A percentile compares a stretch with the other conserved stretches of the same genome.
These are phyloP conservation scores for Sporothrix variecibatus DNA, from an alignment of 2,329 filamentous ascomycete genomes.

Conservation along the genomic window DNA sequence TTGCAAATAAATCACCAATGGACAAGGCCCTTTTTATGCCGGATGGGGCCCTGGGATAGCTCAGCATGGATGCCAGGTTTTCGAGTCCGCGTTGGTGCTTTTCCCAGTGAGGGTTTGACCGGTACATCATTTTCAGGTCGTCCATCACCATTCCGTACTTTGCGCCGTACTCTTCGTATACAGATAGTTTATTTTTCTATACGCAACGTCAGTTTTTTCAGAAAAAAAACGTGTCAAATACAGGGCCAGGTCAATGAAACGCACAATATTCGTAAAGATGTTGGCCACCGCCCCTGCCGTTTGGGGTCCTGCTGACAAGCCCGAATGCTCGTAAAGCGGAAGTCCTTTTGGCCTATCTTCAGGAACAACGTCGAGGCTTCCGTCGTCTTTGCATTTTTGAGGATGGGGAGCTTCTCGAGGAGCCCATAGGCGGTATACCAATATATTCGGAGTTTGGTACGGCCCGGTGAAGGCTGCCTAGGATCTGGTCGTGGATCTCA, in stretches of 20 bases:
- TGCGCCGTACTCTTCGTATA: constrained; percentile 89
- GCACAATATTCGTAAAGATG: constrained; percentile 21
- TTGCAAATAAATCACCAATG: constrained; percentile 84
- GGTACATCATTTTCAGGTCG: constrained; percentile 70
- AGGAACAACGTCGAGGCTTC: constrained; percentile 52
- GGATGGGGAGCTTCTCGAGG: constrained; percentile 29
- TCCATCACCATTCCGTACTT: constrained; percentile 85
- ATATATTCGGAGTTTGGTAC: constrained; percentile 69
- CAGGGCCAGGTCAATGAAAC: not conserved
- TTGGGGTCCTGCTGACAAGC: constrained; percentile 37
- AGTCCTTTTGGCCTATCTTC: constrained; percentile 47
- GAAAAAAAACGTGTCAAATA: not conserved
- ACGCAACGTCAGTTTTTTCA: constrained; percentile 10
- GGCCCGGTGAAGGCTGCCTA: constrained; percentile 69
- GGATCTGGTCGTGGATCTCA: constrained; percentile 78
- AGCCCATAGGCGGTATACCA: constrained; percentile 43
- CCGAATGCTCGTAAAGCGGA: constrained; percentile 59
- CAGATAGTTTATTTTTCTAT: constrained; percentile 77
- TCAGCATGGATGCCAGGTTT: constrained; percentile 72
- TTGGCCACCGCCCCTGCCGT: constrained; percentile 25
- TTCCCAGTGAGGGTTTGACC: constrained; percentile 71
- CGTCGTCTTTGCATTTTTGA: constrained; percentile 45
- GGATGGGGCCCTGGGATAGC: constrained; percentile 65
- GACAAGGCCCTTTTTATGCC: constrained; percentile 75
- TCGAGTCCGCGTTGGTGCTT: constrained; percentile 85